phyloP scores from a whole-genome alignment of 176 grass and related monocot species.

The Lolium multiflorum region DNA sequence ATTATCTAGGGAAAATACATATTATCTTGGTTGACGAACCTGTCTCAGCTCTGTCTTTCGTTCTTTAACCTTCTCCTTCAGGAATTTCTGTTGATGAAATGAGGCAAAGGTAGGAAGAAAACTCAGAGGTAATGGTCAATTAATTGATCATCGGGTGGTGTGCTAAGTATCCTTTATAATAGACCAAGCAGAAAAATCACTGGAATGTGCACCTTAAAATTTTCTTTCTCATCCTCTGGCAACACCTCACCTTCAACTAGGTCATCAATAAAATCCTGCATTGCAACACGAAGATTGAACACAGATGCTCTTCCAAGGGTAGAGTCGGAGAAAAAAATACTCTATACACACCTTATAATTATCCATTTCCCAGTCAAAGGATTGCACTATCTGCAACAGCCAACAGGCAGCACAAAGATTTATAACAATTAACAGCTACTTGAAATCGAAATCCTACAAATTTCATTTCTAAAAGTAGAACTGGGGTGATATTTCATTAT shows the following conservation, averaged over 20 bases:
- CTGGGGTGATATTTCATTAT: neutral
- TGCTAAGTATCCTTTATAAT: neutral
- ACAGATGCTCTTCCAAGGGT: constrained; percentile 22
- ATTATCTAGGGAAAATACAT: neutral
- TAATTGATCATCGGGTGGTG: neutral
- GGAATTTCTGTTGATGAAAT: constrained; percentile 58
- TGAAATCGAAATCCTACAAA: constrained; percentile 16
- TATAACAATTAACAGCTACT: constrained; percentile 20
- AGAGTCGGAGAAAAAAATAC: constrained; percentile 6
- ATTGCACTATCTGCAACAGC: constrained; percentile 71
- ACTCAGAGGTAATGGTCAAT: neutral
- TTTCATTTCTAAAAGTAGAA: constrained; percentile 16
- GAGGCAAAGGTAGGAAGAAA: constrained; percentile 29
- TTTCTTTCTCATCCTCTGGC: constrained; percentile 80
- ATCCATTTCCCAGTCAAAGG: constrained; percentile 85
- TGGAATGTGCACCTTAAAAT: constrained; percentile 61
- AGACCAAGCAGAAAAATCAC: constrained; percentile 24
- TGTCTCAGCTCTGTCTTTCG: constrained; percentile 64
- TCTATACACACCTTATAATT: constrained; percentile 59
- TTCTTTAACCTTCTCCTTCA: constrained; percentile 83
- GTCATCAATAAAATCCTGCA: constrained; percentile 67
- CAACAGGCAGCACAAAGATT: constrained; percentile 38
- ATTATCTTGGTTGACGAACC: constrained; percentile 44
- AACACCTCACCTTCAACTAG: constrained; percentile 58
- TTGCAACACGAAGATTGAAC: constrained; percentile 37